Conservation (phyloP, 805 yeast species). For the Saccharomyces cerevisiae region DNA sequence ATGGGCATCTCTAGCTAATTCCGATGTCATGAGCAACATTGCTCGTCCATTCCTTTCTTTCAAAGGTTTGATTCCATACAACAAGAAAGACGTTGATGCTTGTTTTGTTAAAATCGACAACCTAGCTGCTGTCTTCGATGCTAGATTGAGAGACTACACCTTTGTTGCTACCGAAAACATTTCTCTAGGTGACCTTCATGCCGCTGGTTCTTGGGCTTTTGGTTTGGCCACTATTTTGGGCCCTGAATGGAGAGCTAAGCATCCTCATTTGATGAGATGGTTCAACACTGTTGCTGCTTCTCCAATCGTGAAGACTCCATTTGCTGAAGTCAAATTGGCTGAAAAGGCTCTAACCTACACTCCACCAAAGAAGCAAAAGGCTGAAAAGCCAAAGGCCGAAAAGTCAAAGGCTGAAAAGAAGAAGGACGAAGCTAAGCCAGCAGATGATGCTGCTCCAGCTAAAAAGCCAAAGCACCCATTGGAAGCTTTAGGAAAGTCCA, state of each 20-base stretch:
- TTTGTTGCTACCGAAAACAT: slow-evolving; percentile 67
- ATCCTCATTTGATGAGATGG: slow-evolving; percentile 69
- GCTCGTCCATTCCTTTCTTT: slow-evolving; percentile 47
- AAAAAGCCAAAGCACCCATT: slow-evolving; percentile 89
- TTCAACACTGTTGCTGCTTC: slow-evolving; percentile 46
- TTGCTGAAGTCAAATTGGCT: slow-evolving; percentile 46
- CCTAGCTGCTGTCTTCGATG: slow-evolving; percentile 41
- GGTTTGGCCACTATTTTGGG: slow-evolving; percentile 49
- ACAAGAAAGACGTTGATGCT: slow-evolving; percentile 61
- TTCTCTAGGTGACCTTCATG: slow-evolving; percentile 32
- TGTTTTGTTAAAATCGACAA: slow-evolving; percentile 33
- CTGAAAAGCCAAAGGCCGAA: slow-evolving; percentile 34
- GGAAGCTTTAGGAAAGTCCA: slow-evolving; percentile 67
- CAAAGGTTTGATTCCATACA: slow-evolving; percentile 61
- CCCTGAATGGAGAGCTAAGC: slow-evolving; percentile 49
- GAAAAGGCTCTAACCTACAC: slow-evolving; percentile 50
- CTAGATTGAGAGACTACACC: slow-evolving; percentile 53
- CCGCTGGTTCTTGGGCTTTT: slow-evolving; percentile 13
- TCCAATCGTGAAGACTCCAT: slow-evolving; percentile 40
- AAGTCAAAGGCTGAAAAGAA: slow-evolving; percentile 33
- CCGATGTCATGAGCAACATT: slow-evolving; percentile 47
- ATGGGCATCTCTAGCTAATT: slow-evolving; percentile 71
- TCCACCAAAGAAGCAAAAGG: slow-evolving; percentile 68
- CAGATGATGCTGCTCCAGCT: slow-evolving; percentile 16
- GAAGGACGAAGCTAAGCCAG: slow-evolving; percentile 31